Conservation (phyloP, 2,329 filamentous ascomycete genomes). For the Neocatenulostroma microsporum region DNA sequence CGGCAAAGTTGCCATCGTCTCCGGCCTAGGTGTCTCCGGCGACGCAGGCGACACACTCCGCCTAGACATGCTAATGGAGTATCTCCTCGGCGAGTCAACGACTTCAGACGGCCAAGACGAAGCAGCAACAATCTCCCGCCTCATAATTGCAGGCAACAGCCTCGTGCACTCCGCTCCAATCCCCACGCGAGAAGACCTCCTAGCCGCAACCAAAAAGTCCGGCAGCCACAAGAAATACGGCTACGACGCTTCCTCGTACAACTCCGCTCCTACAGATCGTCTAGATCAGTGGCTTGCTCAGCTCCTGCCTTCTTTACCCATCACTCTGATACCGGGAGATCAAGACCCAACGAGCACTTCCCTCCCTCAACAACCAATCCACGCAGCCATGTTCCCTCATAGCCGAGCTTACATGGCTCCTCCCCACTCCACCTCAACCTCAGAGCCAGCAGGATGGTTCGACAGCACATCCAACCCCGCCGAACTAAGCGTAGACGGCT, state of each 20-base stretch:
- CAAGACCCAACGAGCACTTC: slow-evolving; percentile 82
- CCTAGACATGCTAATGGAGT: slow-evolving; percentile 74
- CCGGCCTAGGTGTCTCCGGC: slow-evolving; percentile 76
- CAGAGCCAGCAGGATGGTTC: slow-evolving; percentile 56
- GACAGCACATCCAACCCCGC: slow-evolving; percentile 89
- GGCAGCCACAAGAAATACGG: slow-evolving; percentile 74
- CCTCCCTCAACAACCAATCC: slow-evolving; percentile 87
- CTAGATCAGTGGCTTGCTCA: slow-evolving; percentile 76
- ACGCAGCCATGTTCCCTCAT: slow-evolving; percentile 80
- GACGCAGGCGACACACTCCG: slow-evolving; percentile 65
- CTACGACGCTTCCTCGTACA: slow-evolving; percentile 84
- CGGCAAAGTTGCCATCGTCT: slow-evolving; percentile 78
- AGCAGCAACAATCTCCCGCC: slow-evolving; percentile 63
- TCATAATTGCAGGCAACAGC: slow-evolving; percentile 89
- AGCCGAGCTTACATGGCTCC: slow-evolving; percentile 60
- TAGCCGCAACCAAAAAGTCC: slow-evolving; percentile 36
- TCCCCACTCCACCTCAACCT: slow-evolving; percentile 12
- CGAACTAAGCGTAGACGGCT: slow-evolving; percentile 84
- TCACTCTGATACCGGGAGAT: slow-evolving; percentile 79
- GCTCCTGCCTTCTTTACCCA: slow-evolving; percentile 74
- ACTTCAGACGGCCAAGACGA: slow-evolving; percentile 52
- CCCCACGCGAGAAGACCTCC: slow-evolving; percentile 40
- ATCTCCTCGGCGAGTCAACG: slow-evolving; percentile 73
- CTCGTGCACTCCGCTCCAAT: slow-evolving; percentile 49
- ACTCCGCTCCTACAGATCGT: slow-evolving; percentile 72